phyloP scores from a whole-genome alignment of 176 grass and related monocot genomes.

The Saccharum spontaneum region DNA sequence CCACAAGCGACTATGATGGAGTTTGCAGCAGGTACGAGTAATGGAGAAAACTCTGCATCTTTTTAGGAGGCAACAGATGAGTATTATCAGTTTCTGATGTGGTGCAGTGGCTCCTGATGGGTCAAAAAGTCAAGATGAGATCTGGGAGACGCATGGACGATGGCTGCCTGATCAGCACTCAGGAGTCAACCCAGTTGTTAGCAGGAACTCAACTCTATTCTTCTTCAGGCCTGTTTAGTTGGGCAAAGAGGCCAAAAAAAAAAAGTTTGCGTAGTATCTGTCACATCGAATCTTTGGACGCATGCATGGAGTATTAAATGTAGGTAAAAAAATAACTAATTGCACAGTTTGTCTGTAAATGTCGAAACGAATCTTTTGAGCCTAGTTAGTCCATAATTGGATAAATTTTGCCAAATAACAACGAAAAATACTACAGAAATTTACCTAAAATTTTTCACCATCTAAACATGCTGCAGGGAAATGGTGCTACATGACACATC shows the following conservation, averaged over 20 bases:
- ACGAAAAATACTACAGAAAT: no score
- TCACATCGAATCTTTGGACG: no score
- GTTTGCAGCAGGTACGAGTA: neutral
- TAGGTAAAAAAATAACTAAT: no score
- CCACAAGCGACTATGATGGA: neutral
- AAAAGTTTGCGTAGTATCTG: no score
- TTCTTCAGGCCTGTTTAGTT: no score
- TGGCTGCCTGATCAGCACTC: neutral
- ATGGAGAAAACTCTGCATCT: neutral
- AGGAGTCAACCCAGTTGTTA: neutral
- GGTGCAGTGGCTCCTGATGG: neutral
- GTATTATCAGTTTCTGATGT: neutral
- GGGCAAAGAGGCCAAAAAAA: no score
- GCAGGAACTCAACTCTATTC: neutral
- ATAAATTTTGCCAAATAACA: no score
- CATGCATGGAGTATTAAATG: no score
- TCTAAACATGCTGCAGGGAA: neutral
- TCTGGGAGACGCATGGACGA: neutral
- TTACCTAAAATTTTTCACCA: no score
- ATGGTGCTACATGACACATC: neutral
- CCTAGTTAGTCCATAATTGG: no score
- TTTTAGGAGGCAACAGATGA: neutral
- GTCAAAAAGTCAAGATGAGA: constrained; percentile 2
- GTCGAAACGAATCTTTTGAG: no score
- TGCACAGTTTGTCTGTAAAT: no score